Base-by-base conservation (phyloP, 2,329 filamentous ascomycete genomes). In the Cercospora sesami region DNA sequence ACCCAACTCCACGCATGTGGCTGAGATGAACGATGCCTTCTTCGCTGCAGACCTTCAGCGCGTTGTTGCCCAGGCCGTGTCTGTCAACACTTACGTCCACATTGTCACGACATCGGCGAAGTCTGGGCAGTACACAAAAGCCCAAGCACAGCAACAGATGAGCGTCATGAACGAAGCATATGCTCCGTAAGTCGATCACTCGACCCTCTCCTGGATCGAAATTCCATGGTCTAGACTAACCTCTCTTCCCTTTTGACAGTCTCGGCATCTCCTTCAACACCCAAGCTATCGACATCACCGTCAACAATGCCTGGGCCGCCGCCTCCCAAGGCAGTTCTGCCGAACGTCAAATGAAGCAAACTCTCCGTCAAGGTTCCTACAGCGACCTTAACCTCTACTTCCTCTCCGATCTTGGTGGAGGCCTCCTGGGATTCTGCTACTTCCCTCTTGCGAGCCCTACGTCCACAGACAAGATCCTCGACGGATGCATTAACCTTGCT, bases 301-400 rank as follows among this genome's bases (percentile, higher is more conserved):
- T 82, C 63, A 86, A 86, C 77, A 81, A 85, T 71, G 77, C 76
- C 53, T 87, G 85, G 85, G 84, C 85, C n/a, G 77, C 79, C 53
- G 79, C 78, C 39, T 81, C 80, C 68, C 78, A 75, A 23, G 80
- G 82, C 71, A 81, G 82, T 66, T 69, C 81, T 18, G 69, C 65
- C 45, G 68, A 73, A 51, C 45, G 31, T 4, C 79, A 69, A 16
- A 86, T 87, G 85, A 87, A 87, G 75, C 74, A 76, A 39, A 75
- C 80, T 3, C 81, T 88, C 6, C 84, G 83, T 21, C 79, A 82
- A 71, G 85, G 85, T 60, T 81, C 74, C 45, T 87, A 87, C 75
- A 72, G 74, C 33, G 81, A 82, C 1, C 79, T 87, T 23, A 87
- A 88, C 75, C 78, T 88, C 62, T 87, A 87, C 77, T 87, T 86